Evolutionary conservation across 805 yeast genomes (phyloP), one percentile per base, ranked within the genome.

Genomic region (Cyberlindnera japonica): DNA sequence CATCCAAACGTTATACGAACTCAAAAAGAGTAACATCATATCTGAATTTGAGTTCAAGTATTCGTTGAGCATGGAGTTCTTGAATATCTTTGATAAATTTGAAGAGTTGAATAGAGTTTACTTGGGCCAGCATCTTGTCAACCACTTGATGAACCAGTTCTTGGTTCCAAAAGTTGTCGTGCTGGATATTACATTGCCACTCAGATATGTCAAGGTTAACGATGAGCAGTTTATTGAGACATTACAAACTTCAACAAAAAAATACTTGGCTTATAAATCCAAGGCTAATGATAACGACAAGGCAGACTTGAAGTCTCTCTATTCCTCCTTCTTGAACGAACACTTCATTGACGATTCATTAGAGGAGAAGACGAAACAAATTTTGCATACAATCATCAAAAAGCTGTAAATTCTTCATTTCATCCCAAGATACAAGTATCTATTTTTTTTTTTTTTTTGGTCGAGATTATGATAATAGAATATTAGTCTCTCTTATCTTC

Each of bases 221-320:
- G 63, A 67, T 41, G 63, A 69, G 5, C 53, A 57, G 8, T 77
- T 83, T 54, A 77, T 84, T 15, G 79, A 72, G 36, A 61, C 67
- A 37, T 69, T 90, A 54, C 87, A 85, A 62, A 69, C 72, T 17
- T 71, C 89, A 15, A 83, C 88, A 31, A 84, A 82, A 56, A 78
- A 80, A 55, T 86, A 77, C 57, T 66, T 76, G 47, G 82, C 87
- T 8, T 79, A 77, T 55, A 70, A 73, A 47, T 50, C 58, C 48
- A 80, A 72, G 55, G 50, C 46, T 32, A 57, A 58, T 35, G 61
- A 57, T 26, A 36, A 29, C 12, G 57, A 61, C 37, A 62, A 63
- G 34, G 58, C 54, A 13, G 50, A 57, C 19, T 53, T 78, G 34
- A 68, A 64, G 39, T 47, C 48, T n/a, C 34, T 47, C 16, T 44